phyloP scores from a whole-genome alignment of 371 early-diverging fungal genomes.

The Apophysomyces variabilis region DNA sequence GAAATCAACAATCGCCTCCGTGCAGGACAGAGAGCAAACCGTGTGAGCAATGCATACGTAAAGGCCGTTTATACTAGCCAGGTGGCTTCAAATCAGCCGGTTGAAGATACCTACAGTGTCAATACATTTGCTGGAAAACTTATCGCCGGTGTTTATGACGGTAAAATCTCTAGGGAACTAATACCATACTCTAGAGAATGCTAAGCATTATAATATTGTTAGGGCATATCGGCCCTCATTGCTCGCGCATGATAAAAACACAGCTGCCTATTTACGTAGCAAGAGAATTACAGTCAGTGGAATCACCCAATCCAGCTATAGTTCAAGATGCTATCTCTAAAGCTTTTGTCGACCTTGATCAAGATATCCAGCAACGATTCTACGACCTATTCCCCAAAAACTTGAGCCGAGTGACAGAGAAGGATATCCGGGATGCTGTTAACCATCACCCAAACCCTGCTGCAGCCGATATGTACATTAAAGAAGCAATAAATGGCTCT shows the following conservation, averaged over 20 bases:
- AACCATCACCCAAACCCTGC: conserved; percentile 38
- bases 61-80: conserved; percentile 45
- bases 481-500: conserved; percentile 73
- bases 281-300: conserved; percentile 26
- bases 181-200: neutral
- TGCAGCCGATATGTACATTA: conserved; percentile 37
- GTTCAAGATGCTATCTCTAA: conserved; percentile 47
- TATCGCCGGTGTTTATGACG: conserved; percentile 57
- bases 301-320: neutral
- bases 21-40: conserved; percentile 36
- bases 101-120: conserved; percentile 52
- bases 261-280: conserved; percentile 54
- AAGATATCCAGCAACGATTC: conserved; percentile 63
- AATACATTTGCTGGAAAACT: conserved; percentile 31
- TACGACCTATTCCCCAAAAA: conserved; percentile 50
- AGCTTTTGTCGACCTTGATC: conserved; percentile 61
- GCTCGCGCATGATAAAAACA: conserved; percentile 39
- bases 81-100: conserved; percentile 49
- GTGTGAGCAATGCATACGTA: conserved; percentile 19
- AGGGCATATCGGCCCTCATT: conserved; percentile 54
- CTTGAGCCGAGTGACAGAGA: conserved; percentile 36
- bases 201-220: neutral
- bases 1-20: conserved; percentile 39
- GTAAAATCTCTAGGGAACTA: conserved; percentile 19
- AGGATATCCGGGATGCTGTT: conserved; percentile 46